Evolutionary conservation across 257 asterid genomes (phyloP).

Genomic region (Catharanthus roseus): DNA sequence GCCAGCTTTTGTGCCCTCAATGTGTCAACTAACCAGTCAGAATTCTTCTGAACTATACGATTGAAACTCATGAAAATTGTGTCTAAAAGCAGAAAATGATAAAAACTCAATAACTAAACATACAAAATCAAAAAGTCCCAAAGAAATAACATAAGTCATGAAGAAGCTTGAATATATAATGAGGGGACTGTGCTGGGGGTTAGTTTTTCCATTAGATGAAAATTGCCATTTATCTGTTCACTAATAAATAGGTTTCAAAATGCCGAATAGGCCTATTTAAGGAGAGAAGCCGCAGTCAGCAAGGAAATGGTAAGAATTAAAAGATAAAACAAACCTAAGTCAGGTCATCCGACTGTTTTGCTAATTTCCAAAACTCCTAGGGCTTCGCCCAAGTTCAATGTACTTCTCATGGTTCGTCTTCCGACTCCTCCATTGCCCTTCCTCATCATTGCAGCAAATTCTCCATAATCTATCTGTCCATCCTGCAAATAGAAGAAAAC

Average conservation of each 20-base stretch:
- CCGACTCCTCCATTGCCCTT: slow-evolving; percentile 43
- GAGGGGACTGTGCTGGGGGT: background rate
- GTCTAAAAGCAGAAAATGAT: background rate
- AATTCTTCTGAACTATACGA: background rate
- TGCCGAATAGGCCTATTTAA: background rate
- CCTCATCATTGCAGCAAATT: slow-evolving; percentile 47
- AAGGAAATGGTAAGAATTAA: background rate
- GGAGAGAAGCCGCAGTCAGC: background rate
- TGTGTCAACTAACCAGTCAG: background rate
- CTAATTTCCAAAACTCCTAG: slow-evolving; percentile 23
- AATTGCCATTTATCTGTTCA: background rate
- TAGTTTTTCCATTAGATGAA: slow-evolving; percentile 2
- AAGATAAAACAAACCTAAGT: background rate
- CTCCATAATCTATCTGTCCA: slow-evolving; percentile 45
- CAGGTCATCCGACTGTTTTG: background rate
- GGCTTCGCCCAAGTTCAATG: slow-evolving; percentile 37
- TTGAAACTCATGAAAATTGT: background rate
- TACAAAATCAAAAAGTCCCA: background rate
- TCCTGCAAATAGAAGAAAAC: slow-evolving; percentile 27
- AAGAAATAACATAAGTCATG: background rate
- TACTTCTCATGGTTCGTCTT: slow-evolving; percentile 40
- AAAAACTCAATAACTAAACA: too few relatives aligned
- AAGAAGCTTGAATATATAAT: background rate
- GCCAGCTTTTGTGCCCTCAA: background rate
- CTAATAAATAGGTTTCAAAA: background rate